These are phyloP conservation scores for Penicillium corylophilum DNA, from an alignment of 2,329 filamentous ascomycete genomes.

Conservation along the genomic window DNA sequence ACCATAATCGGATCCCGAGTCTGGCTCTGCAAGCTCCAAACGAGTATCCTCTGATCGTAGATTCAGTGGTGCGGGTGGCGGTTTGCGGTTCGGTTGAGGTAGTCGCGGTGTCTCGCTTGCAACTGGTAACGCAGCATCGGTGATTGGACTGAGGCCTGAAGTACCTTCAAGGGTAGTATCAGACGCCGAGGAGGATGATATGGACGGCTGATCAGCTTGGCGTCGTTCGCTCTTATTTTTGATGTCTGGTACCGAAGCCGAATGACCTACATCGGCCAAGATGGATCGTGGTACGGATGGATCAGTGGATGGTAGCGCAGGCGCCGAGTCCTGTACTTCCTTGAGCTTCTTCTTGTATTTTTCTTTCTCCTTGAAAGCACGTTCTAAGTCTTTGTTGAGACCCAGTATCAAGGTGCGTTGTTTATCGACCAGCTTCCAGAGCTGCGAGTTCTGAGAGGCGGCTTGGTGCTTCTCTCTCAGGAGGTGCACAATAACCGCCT, in stretches of 20 bases:
- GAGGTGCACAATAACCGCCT: slow-evolving; percentile 83
- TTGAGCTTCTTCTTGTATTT: slow-evolving; percentile 88
- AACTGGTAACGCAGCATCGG: slow-evolving; percentile 14
- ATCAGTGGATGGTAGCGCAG: slow-evolving; percentile 31
- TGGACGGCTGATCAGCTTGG: not conserved
- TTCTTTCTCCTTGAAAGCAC: slow-evolving; percentile 89
- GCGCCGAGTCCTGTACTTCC: slow-evolving; percentile 60
- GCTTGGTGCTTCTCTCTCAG: slow-evolving; percentile 89
- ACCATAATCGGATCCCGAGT: slow-evolving; percentile 80
- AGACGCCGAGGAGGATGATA: slow-evolving; percentile 6
- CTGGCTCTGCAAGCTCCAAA: slow-evolving; percentile 48
- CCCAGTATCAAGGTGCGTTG: slow-evolving; percentile 91
- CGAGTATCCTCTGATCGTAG: slow-evolving; percentile 54
- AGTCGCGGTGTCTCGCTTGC: slow-evolving; percentile 28
- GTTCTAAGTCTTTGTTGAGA: slow-evolving; percentile 90
- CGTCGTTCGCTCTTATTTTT: not conserved
- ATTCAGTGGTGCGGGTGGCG: slow-evolving; percentile 80
- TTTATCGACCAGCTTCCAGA: slow-evolving; percentile 96
- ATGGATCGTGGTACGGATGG: slow-evolving; percentile 9
- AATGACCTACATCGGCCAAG: not conserved
- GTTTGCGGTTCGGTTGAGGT: slow-evolving; percentile 69
- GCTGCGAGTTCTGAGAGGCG: slow-evolving; percentile 82
- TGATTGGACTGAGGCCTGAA: slow-evolving; percentile 21
- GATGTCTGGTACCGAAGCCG: not conserved
- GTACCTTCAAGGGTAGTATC: slow-evolving; percentile 13